Evolutionary conservation across 768 basidiomycete genomes (phyloP), one percentile per base, ranked within the genome.

Genomic region (Termitomyces sp.): DNA sequence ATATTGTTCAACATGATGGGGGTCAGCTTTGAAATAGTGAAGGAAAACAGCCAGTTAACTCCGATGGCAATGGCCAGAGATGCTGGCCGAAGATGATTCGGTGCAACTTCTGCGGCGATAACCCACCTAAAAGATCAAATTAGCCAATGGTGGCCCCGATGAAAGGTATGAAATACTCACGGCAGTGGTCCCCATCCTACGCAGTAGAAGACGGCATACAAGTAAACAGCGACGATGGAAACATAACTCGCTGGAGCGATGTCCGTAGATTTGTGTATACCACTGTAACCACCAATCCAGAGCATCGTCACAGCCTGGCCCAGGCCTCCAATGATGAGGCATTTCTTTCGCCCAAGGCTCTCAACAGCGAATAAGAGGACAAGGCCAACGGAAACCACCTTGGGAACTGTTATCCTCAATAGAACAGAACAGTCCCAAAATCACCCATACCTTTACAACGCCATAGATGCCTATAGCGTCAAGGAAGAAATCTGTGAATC

Each of bases 271-370:
- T 72, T 69, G 58, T 78, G 74, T 26, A 79, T 59, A 12, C 65
- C 74, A 40, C 66, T 69, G 64, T 75, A 81, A 1, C 70, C 73
- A 13, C 73, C 77, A 48, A 80, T 76, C 76, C 76, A 81, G n/a
- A 79, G 69, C 78, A 81, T 80, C 67, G 66, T 78, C 9, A 69
- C 57, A 6, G 75, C 75, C 61, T 83, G 83, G 6, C 80, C 79
- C 5, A 81, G 56, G 22, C 79, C 79, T 13, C 81, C 80, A 40
- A 79, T 69, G 43, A 84, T 70, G 18, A 84, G 69, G 55, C 77
- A 82, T 45, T 63, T 69, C 61, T 83, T 84, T 50, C 81, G 74
- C 4, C 83, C 83, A 37, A 78, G 55, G 34, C 69, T 60, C 60
- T 84, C 82, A 4, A 83, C 74, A n/a, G 76, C 80, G 55, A 82